Conservation (phyloP, 2,329 filamentous ascomycete species). For the Penicillium sp. region DNA sequence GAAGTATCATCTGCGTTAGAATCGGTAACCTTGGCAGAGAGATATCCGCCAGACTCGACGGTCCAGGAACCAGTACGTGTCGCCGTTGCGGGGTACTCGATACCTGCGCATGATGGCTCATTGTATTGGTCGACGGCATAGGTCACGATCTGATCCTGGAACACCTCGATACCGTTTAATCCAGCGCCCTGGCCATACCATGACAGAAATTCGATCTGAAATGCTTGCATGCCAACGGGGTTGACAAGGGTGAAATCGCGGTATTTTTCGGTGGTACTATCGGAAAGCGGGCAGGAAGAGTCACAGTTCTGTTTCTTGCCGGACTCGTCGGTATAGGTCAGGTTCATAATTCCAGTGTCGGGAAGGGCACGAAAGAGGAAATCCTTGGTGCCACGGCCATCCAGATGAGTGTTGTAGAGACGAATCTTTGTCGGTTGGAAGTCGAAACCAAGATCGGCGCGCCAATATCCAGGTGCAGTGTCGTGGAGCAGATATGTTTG, state of each 20-base stretch:
- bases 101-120: constrained; percentile 76
- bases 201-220: constrained; percentile 81
- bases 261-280: constrained; percentile 66
- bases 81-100: constrained; percentile 67
- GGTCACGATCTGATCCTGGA: constrained; percentile 79
- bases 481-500: constrained; percentile 83
- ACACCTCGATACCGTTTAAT: constrained; percentile 82
- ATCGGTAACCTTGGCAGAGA: constrained; percentile 69
- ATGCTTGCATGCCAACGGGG: constrained; percentile 80
- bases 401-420: constrained; percentile 82
- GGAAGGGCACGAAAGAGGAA: constrained; percentile 87
- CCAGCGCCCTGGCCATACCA: constrained; percentile 89
- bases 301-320: constrained; percentile 75
- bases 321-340: constrained; percentile 81
- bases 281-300: constrained; percentile 80
- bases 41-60: constrained; percentile 72
- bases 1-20: constrained; percentile 63
- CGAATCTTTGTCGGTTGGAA: constrained; percentile 87
- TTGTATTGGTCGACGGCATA: constrained; percentile 90
- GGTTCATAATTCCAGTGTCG: constrained; percentile 90
- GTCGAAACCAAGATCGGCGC: constrained; percentile 78
- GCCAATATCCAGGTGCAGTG: constrained; percentile 77
- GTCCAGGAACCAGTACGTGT: constrained; percentile 76
- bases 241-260: constrained; percentile 96
- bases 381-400: constrained; percentile 83